A percentile compares a stretch with the other conserved stretches of the same genome.
Conservation (phyloP, 2,329 filamentous ascomycete genomes). For the Beauveria sp. region DNA sequence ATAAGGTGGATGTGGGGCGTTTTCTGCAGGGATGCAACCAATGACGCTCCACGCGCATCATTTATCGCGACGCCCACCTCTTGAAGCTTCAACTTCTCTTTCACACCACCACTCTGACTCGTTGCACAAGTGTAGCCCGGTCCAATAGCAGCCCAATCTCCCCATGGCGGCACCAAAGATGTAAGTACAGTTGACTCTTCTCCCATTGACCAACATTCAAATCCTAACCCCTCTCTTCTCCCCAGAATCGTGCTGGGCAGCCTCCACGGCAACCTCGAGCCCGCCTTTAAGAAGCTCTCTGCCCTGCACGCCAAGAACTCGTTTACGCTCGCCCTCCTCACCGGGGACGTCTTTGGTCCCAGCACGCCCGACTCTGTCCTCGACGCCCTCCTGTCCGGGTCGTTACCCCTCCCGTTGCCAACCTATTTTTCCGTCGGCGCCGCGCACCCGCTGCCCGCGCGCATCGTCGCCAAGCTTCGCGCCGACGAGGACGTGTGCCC, state of each 20-base stretch:
- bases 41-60: conserved; percentile 26
- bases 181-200: conserved; percentile 24
- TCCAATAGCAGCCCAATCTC: too few species aligned
- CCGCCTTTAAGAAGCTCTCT: conserved; percentile 72
- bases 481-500: conserved; percentile 68
- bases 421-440: conserved; percentile 86
- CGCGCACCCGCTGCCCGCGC: conserved; percentile 59
- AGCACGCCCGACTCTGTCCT: conserved; percentile 52
- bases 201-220: background rate
- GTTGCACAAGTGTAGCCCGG: too few species aligned
- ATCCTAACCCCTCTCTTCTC: conserved; percentile 10
- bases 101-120: too few species aligned
- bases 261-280: conserved; percentile 68
- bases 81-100: background rate
- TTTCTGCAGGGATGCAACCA: conserved; percentile 18
- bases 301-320: conserved; percentile 78
- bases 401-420: conserved; percentile 66
- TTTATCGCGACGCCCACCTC: background rate
- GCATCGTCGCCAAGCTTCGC: conserved; percentile 66
- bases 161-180: conserved; percentile 42
- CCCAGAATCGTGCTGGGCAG: conserved; percentile 72
- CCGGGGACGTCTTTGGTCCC: conserved; percentile 71
- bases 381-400: conserved; percentile 60
- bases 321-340: conserved; percentile 78
- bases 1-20: conserved; percentile 23